Conservation (phyloP, 2,329 filamentous ascomycete species). For the Sporothrix schenckii region DNA sequence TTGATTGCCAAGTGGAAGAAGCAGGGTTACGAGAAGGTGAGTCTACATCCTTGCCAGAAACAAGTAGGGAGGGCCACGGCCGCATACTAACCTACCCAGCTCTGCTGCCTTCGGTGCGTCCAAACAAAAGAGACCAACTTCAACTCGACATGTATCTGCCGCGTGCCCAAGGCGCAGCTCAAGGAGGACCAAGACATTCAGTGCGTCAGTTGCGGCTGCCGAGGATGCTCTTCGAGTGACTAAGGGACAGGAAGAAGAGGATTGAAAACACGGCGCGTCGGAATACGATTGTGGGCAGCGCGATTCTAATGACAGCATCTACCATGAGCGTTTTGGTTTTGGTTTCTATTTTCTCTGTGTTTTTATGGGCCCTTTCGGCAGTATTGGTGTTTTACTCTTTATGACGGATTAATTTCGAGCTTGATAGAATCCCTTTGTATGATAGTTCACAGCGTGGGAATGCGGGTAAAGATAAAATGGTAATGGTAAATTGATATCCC, state of each 20-base stretch:
- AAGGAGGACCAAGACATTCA: slow-evolving; percentile 90
- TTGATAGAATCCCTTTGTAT: background rate
- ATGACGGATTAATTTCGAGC: background rate
- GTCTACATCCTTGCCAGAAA: slow-evolving; percentile 36
- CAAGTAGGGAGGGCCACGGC: background rate
- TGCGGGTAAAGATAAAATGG: background rate
- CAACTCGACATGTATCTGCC: slow-evolving; percentile 94
- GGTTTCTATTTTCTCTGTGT: background rate
- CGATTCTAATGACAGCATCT: slow-evolving; percentile 7
- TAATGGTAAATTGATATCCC: background rate
- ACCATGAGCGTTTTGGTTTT: slow-evolving; percentile 3
- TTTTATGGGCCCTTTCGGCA: background rate
- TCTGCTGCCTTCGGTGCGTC: slow-evolving; percentile 93
- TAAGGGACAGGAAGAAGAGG: background rate
- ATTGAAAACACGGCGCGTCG: background rate
- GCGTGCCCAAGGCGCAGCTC: slow-evolving; percentile 84
- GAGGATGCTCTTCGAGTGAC: slow-evolving; percentile 68
- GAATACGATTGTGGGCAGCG: background rate
- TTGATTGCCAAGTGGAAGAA: slow-evolving; percentile 99
- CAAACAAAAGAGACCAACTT: slow-evolving; percentile 99
- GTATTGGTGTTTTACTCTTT: background rate
- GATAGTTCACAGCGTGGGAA: background rate
- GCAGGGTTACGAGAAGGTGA: slow-evolving; percentile 94
- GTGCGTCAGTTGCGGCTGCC: slow-evolving; percentile 93
- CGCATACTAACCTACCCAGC: slow-evolving; percentile 52